These are phyloP conservation scores for Phtheirospermum japonicum DNA, from an alignment of 257 asterid genomes.

Conservation along the genomic window DNA sequence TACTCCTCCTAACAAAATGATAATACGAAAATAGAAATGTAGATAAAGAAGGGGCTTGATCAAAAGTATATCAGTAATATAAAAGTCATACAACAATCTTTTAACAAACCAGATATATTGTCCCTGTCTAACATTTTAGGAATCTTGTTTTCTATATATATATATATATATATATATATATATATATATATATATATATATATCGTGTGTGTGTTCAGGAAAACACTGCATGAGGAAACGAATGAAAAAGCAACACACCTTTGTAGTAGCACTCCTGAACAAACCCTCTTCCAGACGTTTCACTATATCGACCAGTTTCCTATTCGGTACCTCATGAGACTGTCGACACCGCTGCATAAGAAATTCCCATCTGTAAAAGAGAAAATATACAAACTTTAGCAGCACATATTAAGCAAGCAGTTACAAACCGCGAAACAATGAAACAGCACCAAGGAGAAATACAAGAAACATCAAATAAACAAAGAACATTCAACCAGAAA, in stretches of 20 bases:
- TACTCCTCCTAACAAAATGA: slow-evolving; percentile 73
- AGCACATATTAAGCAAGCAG: slow-evolving; percentile 21
- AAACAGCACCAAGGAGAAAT: slow-evolving; percentile 12
- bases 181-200: background rate
- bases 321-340: slow-evolving; percentile 44
- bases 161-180: background rate
- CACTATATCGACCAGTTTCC: slow-evolving; percentile 62
- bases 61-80: slow-evolving; percentile 15
- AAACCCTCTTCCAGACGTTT: slow-evolving; percentile 83
- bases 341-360: slow-evolving; percentile 57
- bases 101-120: background rate
- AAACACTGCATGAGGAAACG: slow-evolving; percentile 20
- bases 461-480: slow-evolving; percentile 15
- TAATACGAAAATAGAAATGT: slow-evolving; percentile 18
- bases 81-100: slow-evolving; percentile 5
- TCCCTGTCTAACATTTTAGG: slow-evolving; percentile 11
- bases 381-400: slow-evolving; percentile 28
- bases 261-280: slow-evolving; percentile 63
- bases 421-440: slow-evolving; percentile 9
- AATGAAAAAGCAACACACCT: slow-evolving; percentile 41
- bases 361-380: slow-evolving; percentile 58
- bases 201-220: too few relatives aligned
- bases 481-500: slow-evolving; percentile 16
- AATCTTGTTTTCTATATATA: background rate
- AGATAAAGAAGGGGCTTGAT: slow-evolving; percentile 10